Base-by-base conservation (phyloP, 306 rosid species). In the Vigna unguiculata region DNA sequence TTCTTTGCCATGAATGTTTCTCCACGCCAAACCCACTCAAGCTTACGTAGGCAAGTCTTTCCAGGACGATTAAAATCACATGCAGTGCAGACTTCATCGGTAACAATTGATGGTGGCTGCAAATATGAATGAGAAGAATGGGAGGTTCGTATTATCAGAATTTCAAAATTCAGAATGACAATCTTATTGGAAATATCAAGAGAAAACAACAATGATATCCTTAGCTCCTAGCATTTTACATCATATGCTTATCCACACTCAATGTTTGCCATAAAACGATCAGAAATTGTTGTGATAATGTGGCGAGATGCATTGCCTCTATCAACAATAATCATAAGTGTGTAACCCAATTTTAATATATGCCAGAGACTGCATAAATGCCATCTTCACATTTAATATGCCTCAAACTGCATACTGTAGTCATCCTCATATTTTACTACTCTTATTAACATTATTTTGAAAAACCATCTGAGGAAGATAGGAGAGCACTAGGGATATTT, bases 1-100 rank as follows among this genome's bases (percentile, higher is more conserved):
- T 76, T 92, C 86, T 88, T 90, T 76, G 92, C 98, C 88, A 77
- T 89, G 93, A 86, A 94, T 60, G 79, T 79, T 86, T 92, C 97
- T 81, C 98, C 98, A 59, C 98, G 97, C 98, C 98, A 94, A 82
- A 91, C 97, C 98, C 98, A 94, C 85, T 94, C 98, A 86, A 94
- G 98, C 72, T 87, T 91, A 32, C 98, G 93, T 58, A 94, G 93
- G 80, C 98, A 94, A 79, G 91, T 90, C 82, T 95, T 95, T 47
- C 92, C 97, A 8, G 98, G 98, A 74, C 97, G 96, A 80, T 95
- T 90, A 86, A 95, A 95, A 87, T 92, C 98, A 86, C 98, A 95
- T 61, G 98, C 97, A 83, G 98, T 95, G 85, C 98, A 92, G 77
- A 90, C 82, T 86, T 94, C 98, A 78, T 94, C 98, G 21, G 97